Evolutionary conservation across 2,329 filamentous ascomycete genomes (phyloP), one percentile per base, ranked within the genome.

Genomic region (Fusarium euwallaceae): DNA sequence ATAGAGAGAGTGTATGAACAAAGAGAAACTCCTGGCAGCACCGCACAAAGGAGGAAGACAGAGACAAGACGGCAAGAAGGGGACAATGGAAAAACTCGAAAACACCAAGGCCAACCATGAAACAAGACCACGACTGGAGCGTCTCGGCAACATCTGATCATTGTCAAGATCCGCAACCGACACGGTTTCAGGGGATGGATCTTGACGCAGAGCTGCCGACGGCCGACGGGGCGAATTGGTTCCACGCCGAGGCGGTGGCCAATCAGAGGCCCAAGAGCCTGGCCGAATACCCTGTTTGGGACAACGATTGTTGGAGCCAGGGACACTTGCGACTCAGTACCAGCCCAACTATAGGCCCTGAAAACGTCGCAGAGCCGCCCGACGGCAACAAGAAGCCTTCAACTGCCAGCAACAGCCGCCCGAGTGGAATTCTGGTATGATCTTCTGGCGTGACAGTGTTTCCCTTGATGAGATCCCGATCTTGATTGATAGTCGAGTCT

Each of bases 151-250:
- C 77, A 78, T 45, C 77, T 78, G 75, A 78, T 78, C 22, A 51
- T 70, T 69, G 72, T 73, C 60, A 32, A 67, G 67, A 72, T 70
- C 70, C 68, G 66, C 70, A 75, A 72, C 75, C 69, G 68, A 65
- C 67, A 69, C 60, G 67, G 78, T 80, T 80, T 80, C 78, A 80
- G 78, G 78, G 69, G 70, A 71, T 70, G 76, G 74, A 67, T 68
- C 74, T 73, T 69, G 70, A 69, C 65, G 63, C 76, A 75, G 64
- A 75, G 71, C 55, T 69, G 70, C 64, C 61, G 70, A 72, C 65
- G 59, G 62, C 53, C 69, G 70, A 71, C 72, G 65, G 69, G 62
- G 53, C 39, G 29, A 24, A 39, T 61, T 61, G 69, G 76, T 64
- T 67, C 71, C 45, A 65, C 45, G 37, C 48, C 39, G 67, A 67